These are phyloP conservation scores for Neophaeococcomyces aloes DNA, from an alignment of 2,329 filamentous ascomycete species.

Conservation along the genomic window DNA sequence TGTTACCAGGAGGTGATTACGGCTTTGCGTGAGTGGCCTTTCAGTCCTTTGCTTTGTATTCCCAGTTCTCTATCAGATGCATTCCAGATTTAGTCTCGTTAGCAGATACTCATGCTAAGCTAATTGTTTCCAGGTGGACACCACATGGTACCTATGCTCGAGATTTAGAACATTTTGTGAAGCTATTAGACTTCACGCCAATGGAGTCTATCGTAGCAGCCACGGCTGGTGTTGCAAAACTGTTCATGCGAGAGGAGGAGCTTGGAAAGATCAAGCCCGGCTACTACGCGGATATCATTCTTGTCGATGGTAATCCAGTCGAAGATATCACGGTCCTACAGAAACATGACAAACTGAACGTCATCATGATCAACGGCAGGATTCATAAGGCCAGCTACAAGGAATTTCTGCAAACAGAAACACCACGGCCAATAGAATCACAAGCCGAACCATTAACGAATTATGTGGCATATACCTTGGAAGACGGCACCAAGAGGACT, in stretches of 20 bases:
- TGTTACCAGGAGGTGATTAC: conserved; percentile 39
- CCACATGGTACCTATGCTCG: conserved; percentile 40
- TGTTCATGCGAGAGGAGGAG: conserved; percentile 33
- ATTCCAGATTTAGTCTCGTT: too few species aligned
- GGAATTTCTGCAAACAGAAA: conserved; percentile 11
- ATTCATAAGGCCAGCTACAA: conserved; percentile 31
- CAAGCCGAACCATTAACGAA: conserved; percentile 24
- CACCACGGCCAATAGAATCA: background rate
- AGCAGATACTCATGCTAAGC: too few species aligned
- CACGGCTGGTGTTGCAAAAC: conserved; percentile 31
- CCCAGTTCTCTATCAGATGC: too few species aligned
- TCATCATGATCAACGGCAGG: conserved; percentile 40
- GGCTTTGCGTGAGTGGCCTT: conserved; percentile 41
- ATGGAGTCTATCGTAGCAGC: conserved; percentile 37
- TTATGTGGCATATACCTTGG: conserved; percentile 29
- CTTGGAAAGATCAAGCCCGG: conserved; percentile 35
- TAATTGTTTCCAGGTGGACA: too few species aligned
- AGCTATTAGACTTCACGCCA: conserved; percentile 36
- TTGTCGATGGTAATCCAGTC: conserved; percentile 39
- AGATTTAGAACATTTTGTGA: conserved; percentile 39
- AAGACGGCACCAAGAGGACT: conserved; percentile 13
- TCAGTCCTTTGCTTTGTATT: too few species aligned
- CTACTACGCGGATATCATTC: conserved; percentile 36
- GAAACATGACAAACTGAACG: conserved; percentile 33
- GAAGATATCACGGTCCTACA: conserved; percentile 35